These are phyloP conservation scores for Saccharomycopsis fodiens DNA, from an alignment of 805 yeast species.

Conservation along the genomic window DNA sequence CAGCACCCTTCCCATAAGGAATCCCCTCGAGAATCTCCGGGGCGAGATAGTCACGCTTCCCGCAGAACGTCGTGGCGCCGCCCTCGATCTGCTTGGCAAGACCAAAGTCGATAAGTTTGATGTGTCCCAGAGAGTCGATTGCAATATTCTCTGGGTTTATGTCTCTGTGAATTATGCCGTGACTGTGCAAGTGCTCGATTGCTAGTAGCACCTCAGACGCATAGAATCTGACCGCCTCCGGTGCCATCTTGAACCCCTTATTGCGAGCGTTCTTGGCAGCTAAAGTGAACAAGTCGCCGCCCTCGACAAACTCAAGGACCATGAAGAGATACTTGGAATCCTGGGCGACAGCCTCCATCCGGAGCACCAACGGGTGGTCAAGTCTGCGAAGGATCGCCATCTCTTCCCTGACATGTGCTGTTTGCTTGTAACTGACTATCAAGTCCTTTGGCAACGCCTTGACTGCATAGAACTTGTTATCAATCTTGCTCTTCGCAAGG, in stretches of 20 bases:
- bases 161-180: constrained; percentile 70
- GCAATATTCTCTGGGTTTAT: constrained; percentile 73
- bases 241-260: background rate
- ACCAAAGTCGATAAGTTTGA: constrained; percentile 41
- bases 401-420: constrained; percentile 8
- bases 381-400: constrained; percentile 3
- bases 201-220: constrained; percentile 7
- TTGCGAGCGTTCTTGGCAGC: constrained; percentile 1
- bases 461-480: constrained; percentile 5
- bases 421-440: constrained; percentile 4
- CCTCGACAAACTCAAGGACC: constrained; percentile 10
- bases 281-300: constrained; percentile 13
- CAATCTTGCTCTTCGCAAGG: background rate
- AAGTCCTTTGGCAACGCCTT: constrained; percentile 5
- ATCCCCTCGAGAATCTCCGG: constrained; percentile 94
- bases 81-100: constrained; percentile 40
- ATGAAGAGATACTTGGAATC: constrained; percentile 4
- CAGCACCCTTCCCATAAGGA: constrained; percentile 63
- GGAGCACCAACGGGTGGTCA: constrained; percentile 4
- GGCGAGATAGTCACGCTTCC: constrained; percentile 95
- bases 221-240: constrained; percentile 2
- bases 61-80: constrained; percentile 63
- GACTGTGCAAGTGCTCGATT: constrained; percentile 48
- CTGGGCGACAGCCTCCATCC: constrained; percentile 2
- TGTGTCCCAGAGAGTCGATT: constrained; percentile 39